Evolutionary conservation across 768 basidiomycete genomes (phyloP), one percentile per base, ranked within the genome.

Genomic region (Hygrophoropsis aurantiaca): DNA sequence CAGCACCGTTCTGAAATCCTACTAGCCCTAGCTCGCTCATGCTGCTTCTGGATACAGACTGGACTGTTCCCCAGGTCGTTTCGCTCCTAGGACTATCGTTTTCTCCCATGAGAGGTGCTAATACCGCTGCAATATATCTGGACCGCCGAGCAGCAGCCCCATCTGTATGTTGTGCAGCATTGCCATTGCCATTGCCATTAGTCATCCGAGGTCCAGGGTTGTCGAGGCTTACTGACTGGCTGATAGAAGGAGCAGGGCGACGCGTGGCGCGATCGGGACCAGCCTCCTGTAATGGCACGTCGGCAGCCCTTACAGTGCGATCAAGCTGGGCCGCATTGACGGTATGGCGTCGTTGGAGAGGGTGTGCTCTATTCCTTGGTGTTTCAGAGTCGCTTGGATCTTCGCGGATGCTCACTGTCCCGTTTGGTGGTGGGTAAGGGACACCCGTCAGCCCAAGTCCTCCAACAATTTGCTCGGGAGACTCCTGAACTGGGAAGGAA

Each of bases 61-160:
- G 58, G 2, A 66, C 56, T n/a, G 67, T 68, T 32, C 67, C 67
- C 67, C 67, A 68, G 2, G 67, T 68, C 15, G 66, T 66, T 49
- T 61, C 64, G 48, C 64, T 67, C 44, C 64, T 54, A 9, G 64
- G 65, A 8, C 64, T 67, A 19, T 61, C 63, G 40, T 49, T 20
- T 46, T 52, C 58, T 4, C 45, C 42, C 0, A 40, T 42, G n/a
- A 60, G 51, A 1, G 62, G 55, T n/a, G 44, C 15, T 5, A 46
- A 42, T 5, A 46, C 19, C 6, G 44, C 24, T 26, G 24, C 19
- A 30, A 30, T 6, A n/a, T 25, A 25, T 27, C 44, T 43, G 4
- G 44, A 36, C 35, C 39, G 42, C 23, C 44, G 25, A 13, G 21
- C 49, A 34, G 36, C 46, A 10, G 55, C 24, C 13, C 53, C 55